Evolutionary conservation across 2,329 filamentous ascomycete species (phyloP), one percentile per base, ranked within the genome.

Genomic region (Colletotrichum viniferum): DNA sequence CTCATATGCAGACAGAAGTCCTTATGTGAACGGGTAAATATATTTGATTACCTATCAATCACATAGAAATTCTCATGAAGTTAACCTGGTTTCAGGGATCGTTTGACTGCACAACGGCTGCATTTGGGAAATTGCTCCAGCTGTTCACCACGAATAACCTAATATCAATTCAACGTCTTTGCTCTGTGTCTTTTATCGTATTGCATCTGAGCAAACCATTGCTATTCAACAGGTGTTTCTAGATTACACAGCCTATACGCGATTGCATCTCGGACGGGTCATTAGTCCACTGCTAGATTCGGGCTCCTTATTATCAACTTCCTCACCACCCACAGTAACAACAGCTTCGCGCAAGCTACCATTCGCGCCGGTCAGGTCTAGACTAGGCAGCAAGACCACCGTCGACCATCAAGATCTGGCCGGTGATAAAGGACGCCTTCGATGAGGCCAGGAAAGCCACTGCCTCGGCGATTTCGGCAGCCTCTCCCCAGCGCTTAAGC

Each of bases 401-500:
- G 55, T 58, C 55, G 9, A 58, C 55, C 55, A 58, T 58, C 24
- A 58, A 58, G 7, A 58, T 26, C 21, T 58, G 55, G 55, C 55
- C 55, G 24, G 55, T 58, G 55, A 58, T 58, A 58, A 26, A 58
- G 24, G 55, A 58, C 3, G 55, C 55, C 21, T 58, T 58, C 24
- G 55, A 58, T 58, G 55, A 58, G 55, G 55, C 55, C 55, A 58
- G 26, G 24, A 58, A 58, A 3, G 55, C 55, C 5, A 58, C 55
- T 28, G 55, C 55, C 55, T 58, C 55, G 26, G 55, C 55, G 26
- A 58, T 58, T 28, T 58, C 55, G 24, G 55, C 55, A 26, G 55
- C 55, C 14, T 58, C 55, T 6, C 55, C 55, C 55, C 55, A 58
- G 12, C 55, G 55, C 24, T 58, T 28, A 2, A 58, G 55, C 55